Conservation (phyloP, 805 yeast genomes). For the Candida tibetensis region DNA sequence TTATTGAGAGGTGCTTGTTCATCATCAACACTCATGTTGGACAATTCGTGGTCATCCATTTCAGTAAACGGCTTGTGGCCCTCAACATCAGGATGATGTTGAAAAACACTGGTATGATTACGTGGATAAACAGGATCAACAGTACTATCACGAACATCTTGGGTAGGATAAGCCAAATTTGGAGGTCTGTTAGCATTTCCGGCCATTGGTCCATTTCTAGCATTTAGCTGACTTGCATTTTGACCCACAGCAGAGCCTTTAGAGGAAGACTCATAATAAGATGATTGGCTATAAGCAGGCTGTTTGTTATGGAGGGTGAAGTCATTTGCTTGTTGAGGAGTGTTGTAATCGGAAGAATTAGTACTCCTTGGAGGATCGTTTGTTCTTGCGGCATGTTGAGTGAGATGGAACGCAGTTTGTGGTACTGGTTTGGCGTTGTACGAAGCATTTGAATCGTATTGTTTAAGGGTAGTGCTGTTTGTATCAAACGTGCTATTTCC, state of each 20-base stretch:
- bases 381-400: neutral
- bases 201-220: slow-evolving; percentile 15
- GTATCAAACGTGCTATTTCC: slow-evolving; percentile 1
- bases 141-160: slow-evolving; percentile 7
- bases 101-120: slow-evolving; percentile 33
- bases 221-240: neutral
- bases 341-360: slow-evolving; percentile 27
- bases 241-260: slow-evolving; percentile 4
- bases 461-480: neutral
- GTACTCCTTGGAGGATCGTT: slow-evolving; percentile 1
- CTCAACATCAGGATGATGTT: slow-evolving; percentile 45
- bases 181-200: slow-evolving; percentile 18
- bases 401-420: neutral
- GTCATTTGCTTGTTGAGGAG: slow-evolving; percentile 31
- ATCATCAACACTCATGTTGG: slow-evolving; percentile 20
- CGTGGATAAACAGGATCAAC: slow-evolving; percentile 6
- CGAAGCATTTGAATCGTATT: neutral
- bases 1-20: slow-evolving; percentile 9
- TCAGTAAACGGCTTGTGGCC: slow-evolving; percentile 47
- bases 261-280: slow-evolving; percentile 6
- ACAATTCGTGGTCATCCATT: slow-evolving; percentile 32
- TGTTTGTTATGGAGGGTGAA: slow-evolving; percentile 19
- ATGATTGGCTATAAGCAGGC: slow-evolving; percentile 2
- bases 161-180: slow-evolving; percentile 23
- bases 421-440: neutral